phyloP scores from a whole-genome alignment of 805 yeast species.

The Pichia eremophila region DNA sequence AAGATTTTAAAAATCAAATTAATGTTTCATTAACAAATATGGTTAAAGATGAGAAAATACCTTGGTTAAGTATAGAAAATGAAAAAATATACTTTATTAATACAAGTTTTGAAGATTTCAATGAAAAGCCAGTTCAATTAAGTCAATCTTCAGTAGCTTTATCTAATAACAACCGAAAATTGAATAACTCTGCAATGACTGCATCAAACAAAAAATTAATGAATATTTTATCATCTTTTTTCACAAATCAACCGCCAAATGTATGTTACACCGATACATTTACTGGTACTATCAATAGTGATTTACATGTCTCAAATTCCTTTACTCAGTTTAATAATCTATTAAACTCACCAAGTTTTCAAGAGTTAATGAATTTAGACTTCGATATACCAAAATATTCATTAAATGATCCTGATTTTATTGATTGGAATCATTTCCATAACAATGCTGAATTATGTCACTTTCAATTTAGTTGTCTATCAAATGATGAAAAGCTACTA shows the following conservation, averaged over 20 bases:
- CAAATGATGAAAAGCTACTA: conserved; percentile 16
- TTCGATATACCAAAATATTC: neutral
- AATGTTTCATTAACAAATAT: neutral
- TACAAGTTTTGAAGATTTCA: neutral
- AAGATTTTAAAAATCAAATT: neutral
- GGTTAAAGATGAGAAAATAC: neutral
- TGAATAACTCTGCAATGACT: neutral
- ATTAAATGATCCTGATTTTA: neutral
- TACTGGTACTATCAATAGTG: neutral
- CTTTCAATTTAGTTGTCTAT: neutral
- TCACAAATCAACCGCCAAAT: neutral
- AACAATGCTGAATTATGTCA: neutral
- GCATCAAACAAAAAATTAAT: neutral
- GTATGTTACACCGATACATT: too few relatives aligned
- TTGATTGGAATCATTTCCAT: neutral
- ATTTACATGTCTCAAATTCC: neutral
- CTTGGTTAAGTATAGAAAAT: neutral
- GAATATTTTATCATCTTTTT: neutral
- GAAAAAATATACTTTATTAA: neutral
- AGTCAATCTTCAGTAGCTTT: neutral
- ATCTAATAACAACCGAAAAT: neutral
- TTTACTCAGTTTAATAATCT: neutral
- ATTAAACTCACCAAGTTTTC: neutral
- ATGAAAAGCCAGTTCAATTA: neutral
- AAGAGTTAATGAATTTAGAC: neutral